phyloP scores from a whole-genome alignment of 257 asterid species.

The Solanum paucissectum region DNA sequence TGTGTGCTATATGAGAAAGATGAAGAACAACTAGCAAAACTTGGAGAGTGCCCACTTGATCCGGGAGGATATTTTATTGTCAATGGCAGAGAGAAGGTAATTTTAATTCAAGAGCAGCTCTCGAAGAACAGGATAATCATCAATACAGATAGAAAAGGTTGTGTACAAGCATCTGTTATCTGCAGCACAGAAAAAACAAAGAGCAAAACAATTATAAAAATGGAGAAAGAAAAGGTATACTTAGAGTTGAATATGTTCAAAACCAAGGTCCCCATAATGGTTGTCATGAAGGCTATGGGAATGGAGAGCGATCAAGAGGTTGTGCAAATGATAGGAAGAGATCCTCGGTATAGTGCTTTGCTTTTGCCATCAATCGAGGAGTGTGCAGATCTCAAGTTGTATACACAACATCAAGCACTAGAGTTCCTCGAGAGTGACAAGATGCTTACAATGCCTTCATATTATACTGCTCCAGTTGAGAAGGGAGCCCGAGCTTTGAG shows the following conservation, averaged over 20 bases:
- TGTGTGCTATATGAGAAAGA: conserved; percentile 73
- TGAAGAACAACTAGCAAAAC: conserved; percentile 78
- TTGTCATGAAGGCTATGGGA: conserved; percentile 91
- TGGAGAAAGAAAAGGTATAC: conserved; percentile 86
- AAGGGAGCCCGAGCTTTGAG: conserved; percentile 67
- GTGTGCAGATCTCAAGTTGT: conserved; percentile 49
- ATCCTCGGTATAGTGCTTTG: conserved; percentile 77
- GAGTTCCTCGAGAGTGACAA: conserved; percentile 52
- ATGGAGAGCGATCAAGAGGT: conserved; percentile 98
- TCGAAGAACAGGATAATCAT: conserved; percentile 93
- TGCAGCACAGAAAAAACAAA: conserved; percentile 68
- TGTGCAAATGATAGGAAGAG: conserved; percentile 97
- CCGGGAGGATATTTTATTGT: conserved; percentile 92
- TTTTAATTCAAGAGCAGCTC: conserved; percentile 93
- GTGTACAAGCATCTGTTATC: conserved; percentile 97
- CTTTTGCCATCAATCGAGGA: conserved; percentile 95
- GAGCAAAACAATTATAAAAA: conserved; percentile 66
- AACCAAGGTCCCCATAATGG: conserved; percentile 88
- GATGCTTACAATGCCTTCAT: conserved; percentile 34
- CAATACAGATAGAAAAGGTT: conserved; percentile 77
- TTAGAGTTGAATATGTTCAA: conserved; percentile 55
- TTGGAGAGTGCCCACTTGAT: conserved; percentile 96
- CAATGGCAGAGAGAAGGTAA: conserved; percentile 92
- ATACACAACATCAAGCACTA: conserved; percentile 64
- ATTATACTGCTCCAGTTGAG: conserved; percentile 7